Evolutionary conservation across 306 rosid genomes (phyloP).

Genomic region (Malus sieversii): DNA sequence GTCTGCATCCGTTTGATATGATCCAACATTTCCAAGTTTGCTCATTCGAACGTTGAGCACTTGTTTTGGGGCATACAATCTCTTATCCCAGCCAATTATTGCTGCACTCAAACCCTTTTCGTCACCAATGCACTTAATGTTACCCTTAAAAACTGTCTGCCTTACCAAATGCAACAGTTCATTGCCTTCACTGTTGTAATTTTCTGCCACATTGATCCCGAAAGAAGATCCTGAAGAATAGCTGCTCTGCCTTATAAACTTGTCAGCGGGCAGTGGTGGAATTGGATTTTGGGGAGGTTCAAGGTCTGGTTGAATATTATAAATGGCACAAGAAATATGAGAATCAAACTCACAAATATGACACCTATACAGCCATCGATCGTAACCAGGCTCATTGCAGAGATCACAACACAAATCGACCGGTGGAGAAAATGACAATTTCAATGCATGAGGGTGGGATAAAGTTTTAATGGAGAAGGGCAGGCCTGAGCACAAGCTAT

Average conservation of each 20-base stretch:
- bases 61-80: constrained; percentile 21
- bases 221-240: background rate
- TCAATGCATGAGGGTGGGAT: constrained; percentile 40
- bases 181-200: background rate
- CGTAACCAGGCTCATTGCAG: constrained; percentile 33
- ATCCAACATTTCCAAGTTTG: constrained; percentile 2
- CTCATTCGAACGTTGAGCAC: background rate
- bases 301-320: constrained; percentile 1
- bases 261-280: background rate
- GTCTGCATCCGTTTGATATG: constrained; percentile 17
- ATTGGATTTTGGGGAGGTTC: background rate
- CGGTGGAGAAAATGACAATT: constrained; percentile 38
- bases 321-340: constrained; percentile 39
- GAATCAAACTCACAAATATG: constrained; percentile 52
- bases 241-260: background rate
- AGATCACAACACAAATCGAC: constrained; percentile 51
- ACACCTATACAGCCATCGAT: constrained; percentile 60
- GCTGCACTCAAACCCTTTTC: background rate
- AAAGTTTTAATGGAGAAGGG: constrained; percentile 31
- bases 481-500: constrained; percentile 33
- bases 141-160: background rate
- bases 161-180: constrained; percentile 32
- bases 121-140: background rate
- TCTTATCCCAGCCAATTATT: constrained; percentile 28
- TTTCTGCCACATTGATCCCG: background rate